Evolutionary conservation across 1,139 yeast genomes (phyloP).

Genomic region (Candida sp.): DNA sequence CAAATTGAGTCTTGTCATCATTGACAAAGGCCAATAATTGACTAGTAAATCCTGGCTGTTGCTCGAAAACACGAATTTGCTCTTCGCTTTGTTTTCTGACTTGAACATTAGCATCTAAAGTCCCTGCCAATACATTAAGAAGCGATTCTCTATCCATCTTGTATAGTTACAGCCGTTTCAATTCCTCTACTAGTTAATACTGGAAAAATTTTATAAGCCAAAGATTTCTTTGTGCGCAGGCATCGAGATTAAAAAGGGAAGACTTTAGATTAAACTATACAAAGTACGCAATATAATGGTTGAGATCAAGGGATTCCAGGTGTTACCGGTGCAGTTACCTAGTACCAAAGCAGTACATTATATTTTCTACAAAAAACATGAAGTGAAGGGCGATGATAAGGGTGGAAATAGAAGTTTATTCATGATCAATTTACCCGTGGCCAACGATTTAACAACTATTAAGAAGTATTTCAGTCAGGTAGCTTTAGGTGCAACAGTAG

Average conservation of each 20-base stretch:
- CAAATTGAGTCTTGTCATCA: slow-evolving; percentile 43
- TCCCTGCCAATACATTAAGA: slow-evolving; percentile 40
- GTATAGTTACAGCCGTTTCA: too few relatives aligned
- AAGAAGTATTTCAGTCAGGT: slow-evolving; percentile 58
- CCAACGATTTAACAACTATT: slow-evolving; percentile 49
- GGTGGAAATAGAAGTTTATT: slow-evolving; percentile 52
- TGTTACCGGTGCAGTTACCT: slow-evolving; percentile 46
- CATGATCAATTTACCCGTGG: slow-evolving; percentile 72
- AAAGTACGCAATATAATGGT: slow-evolving; percentile 4
- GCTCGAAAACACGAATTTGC: slow-evolving; percentile 37
- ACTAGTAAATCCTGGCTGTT: slow-evolving; percentile 55
- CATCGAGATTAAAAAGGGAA: background rate
- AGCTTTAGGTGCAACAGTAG: slow-evolving; percentile 61
- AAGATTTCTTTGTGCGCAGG: background rate
- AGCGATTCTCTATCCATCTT: slow-evolving; percentile 42
- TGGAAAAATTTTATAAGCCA: background rate
- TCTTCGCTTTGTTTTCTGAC: slow-evolving; percentile 42
- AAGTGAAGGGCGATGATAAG: slow-evolving; percentile 33
- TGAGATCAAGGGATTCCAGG: slow-evolving; percentile 54
- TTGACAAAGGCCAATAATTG: slow-evolving; percentile 52
- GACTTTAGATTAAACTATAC: too few relatives aligned
- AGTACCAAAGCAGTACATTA: slow-evolving; percentile 37
- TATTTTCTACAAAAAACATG: slow-evolving; percentile 64
- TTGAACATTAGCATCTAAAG: slow-evolving; percentile 37
- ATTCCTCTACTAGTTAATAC: background rate